These are phyloP conservation scores for Ophiosphaerella herpotricha DNA, from an alignment of 2,329 filamentous ascomycete genomes.

Conservation along the genomic window DNA sequence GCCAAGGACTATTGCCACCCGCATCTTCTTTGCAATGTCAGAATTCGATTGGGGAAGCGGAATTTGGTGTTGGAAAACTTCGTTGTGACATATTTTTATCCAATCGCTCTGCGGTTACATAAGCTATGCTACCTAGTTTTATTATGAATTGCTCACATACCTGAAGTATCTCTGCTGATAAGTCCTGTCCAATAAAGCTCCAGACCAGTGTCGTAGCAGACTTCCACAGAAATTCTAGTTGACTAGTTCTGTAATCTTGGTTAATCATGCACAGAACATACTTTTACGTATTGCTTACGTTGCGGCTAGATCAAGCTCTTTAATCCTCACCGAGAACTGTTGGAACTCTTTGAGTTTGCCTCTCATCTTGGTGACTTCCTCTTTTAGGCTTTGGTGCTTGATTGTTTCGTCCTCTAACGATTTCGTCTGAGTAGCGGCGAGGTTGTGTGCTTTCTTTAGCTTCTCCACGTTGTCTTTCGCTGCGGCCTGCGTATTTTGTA, in stretches of 20 bases:
- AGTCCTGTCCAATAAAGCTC: background rate
- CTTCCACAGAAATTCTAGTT: slow-evolving; percentile 1
- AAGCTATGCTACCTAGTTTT: background rate
- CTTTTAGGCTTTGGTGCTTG: background rate
- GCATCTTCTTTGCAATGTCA: slow-evolving; percentile 40
- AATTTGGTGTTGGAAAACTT: slow-evolving; percentile 17
- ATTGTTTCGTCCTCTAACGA: background rate
- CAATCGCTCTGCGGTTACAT: slow-evolving; percentile 7
- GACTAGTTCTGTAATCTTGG: background rate
- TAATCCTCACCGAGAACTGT: background rate
- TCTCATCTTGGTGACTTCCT: background rate
- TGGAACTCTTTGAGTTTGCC: background rate
- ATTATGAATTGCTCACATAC: background rate
- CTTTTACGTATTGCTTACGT: background rate
- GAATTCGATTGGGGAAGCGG: slow-evolving; percentile 41
- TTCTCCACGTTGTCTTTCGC: background rate
- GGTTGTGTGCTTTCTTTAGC: background rate
- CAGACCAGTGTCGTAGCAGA: background rate
- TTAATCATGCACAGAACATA: too few species aligned
- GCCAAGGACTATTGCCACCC: slow-evolving; percentile 34
- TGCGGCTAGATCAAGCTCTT: background rate
- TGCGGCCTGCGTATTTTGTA: background rate
- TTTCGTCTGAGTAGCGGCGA: background rate
- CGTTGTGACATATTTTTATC: slow-evolving; percentile 1
- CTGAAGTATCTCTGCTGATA: background rate